Percentiles rank a stretch among this genome's conserved stretches.
phyloP scores from a whole-genome alignment of 2,329 filamentous ascomycete species.

The Plectosphaerella cucumerina region DNA sequence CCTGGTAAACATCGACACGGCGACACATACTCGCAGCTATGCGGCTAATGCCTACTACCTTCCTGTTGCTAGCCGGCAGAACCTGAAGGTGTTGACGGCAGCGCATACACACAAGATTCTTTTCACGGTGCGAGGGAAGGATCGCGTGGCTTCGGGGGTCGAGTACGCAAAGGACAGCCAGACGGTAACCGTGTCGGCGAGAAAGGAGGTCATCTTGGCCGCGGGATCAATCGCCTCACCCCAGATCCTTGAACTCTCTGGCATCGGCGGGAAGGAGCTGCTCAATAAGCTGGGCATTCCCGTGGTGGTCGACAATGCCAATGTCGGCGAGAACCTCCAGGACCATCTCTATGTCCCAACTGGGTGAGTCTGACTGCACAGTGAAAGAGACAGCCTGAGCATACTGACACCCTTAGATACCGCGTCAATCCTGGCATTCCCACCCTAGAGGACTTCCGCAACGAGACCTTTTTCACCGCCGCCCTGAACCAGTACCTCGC shows the following conservation, averaged over 20 bases:
- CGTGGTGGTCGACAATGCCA: slow-evolving; percentile 25
- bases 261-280: slow-evolving; percentile 43
- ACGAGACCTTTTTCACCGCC: slow-evolving; percentile 8
- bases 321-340: slow-evolving; percentile 34
- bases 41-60: slow-evolving; percentile 17
- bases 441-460: slow-evolving; percentile 8
- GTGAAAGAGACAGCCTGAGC: neutral
- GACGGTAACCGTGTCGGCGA: slow-evolving; percentile 13
- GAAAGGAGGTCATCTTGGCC: slow-evolving; percentile 52
- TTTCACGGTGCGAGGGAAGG: slow-evolving; percentile 7
- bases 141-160: slow-evolving; percentile 13
- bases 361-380: neutral
- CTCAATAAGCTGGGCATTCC: slow-evolving; percentile 24
- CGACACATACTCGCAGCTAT: slow-evolving; percentile 17
- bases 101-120: slow-evolving; percentile 16
- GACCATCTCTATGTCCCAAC: slow-evolving; percentile 21
- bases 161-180: slow-evolving; percentile 3
- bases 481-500: slow-evolving; percentile 7
- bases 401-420: slow-evolving; percentile 3
- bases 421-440: slow-evolving; percentile 5
- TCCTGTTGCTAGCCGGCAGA: slow-evolving; percentile 10
- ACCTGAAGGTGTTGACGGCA: slow-evolving; percentile 19
- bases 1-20: slow-evolving; percentile 16
- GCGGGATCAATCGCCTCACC: slow-evolving; percentile 55
- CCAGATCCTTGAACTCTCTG: slow-evolving; percentile 57